Evolutionary conservation across 2,329 filamentous ascomycete genomes (phyloP), one percentile per base, ranked within the genome.

Genomic region (Pseudogymnoascus sp.): DNA sequence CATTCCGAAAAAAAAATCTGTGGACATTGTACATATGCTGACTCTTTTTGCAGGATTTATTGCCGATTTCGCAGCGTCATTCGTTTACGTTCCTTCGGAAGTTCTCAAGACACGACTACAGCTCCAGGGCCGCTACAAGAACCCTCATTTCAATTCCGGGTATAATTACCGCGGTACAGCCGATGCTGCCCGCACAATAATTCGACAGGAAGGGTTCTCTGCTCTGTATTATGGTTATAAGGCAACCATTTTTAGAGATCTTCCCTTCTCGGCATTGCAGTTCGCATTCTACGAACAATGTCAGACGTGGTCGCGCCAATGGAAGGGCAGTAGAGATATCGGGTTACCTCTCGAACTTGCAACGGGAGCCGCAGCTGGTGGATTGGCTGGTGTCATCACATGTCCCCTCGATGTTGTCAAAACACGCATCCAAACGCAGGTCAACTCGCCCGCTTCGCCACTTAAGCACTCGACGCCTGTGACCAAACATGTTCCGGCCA

Each of bases 251-350:
- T 95, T 90, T 77, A 89, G 95, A 64, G 95, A 99, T 71, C 82
- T 99, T 21, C 95, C 95, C 1, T 99, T 97, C 73, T 97, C 93
- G 0, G 95, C 95, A 0, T 78, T 99, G 10, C 95, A 99, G 73
- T 97, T 99, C 76, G 93, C 96, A 71, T 97, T 99, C 74, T 99
- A 96, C 79, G 95, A 99, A 76, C 91, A 97, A 75, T 93, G 93
- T 73, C 90, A 93, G 71, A 85, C 82, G 53, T 84, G 91, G 82
- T 93, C 95, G 0, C 89, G 89, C 71, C 76, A 85, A 62, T 96
- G 89, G 82, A 87, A 89, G 72, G 85, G 89, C 36, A 89, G 87
- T 66, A 84, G 88, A 64, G 91, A 97, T 64, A 96, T 99, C 62
- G 95, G 95, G 0, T 77, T 96, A 36, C 82, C 87, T 0, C 75